Evolutionary conservation across 208 protist species (phyloP).

Genomic region (Phytomonas francai): DNA sequence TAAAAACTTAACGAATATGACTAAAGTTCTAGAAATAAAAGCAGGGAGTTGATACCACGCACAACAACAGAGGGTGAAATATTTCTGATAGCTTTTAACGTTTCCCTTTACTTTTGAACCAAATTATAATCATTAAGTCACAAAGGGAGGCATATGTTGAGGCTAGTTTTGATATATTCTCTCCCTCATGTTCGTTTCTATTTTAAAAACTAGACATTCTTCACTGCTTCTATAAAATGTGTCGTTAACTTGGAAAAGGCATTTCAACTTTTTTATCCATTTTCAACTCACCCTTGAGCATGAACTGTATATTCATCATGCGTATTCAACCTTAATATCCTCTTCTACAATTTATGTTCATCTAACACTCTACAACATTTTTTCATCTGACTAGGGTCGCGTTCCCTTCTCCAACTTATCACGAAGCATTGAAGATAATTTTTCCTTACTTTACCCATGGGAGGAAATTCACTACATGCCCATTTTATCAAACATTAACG

Average conservation of each 20-base stretch:
- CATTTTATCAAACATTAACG: background rate
- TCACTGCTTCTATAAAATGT: background rate
- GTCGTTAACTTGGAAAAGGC: background rate
- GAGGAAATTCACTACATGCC: background rate
- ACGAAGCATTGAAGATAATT: background rate
- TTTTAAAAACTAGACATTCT: slow-evolving; percentile 8
- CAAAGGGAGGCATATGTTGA: background rate
- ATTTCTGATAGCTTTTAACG: background rate
- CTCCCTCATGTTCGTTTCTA: slow-evolving; percentile 11
- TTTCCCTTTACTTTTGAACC: background rate
- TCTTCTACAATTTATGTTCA: background rate
- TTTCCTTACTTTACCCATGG: background rate
- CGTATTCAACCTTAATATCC: background rate
- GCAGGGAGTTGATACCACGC: background rate
- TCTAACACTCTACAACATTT: background rate
- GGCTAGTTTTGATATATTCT: slow-evolving; percentile 7
- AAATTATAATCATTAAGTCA: slow-evolving; percentile 1
- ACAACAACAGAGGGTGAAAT: slow-evolving; percentile 3
- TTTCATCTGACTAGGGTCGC: background rate
- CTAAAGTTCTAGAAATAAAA: background rate
- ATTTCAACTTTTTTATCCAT: background rate
- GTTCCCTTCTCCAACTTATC: background rate
- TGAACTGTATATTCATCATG: background rate
- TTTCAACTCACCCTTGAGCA: background rate
- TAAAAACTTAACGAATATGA: background rate